Evolutionary conservation across 768 basidiomycete species (phyloP).

Genomic region (Rhizopogon vulgaris): DNA sequence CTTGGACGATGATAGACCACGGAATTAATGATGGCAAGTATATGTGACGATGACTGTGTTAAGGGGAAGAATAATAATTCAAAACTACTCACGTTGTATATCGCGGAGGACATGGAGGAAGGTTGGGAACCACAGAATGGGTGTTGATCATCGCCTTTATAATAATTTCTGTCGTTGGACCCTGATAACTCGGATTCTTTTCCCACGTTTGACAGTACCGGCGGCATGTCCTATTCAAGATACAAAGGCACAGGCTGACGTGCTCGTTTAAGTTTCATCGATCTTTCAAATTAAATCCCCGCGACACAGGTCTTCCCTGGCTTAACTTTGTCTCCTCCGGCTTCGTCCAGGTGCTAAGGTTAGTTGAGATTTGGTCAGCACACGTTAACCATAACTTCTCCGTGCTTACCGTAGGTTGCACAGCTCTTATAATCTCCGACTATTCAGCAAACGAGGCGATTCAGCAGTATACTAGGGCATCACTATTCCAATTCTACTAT

Average conservation of each 20-base stretch:
- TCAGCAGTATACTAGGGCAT: neutral
- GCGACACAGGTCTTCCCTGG: slow-evolving; percentile 10
- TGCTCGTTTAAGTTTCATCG: slow-evolving; percentile 8
- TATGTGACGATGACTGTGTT: neutral
- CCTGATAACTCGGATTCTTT: slow-evolving; percentile 27
- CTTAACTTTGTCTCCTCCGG: neutral
- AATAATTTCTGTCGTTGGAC: slow-evolving; percentile 28
- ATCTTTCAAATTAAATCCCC: slow-evolving; percentile 11
- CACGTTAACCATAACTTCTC: neutral
- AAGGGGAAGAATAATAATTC: neutral
- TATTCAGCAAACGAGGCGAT: neutral
- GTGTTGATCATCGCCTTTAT: slow-evolving; percentile 36
- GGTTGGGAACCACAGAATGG: slow-evolving; percentile 32
- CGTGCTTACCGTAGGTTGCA: neutral
- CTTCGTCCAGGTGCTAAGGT: neutral
- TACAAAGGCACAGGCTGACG: slow-evolving; percentile 23
- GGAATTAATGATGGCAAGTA: neutral
- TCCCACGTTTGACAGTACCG: slow-evolving; percentile 31
- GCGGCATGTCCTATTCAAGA: slow-evolving; percentile 25
- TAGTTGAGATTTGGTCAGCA: neutral
- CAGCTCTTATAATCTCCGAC: neutral
- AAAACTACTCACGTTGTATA: slow-evolving; percentile 29
- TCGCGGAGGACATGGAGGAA: slow-evolving; percentile 31
- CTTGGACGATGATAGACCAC: neutral
- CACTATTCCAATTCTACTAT: neutral